Base-by-base conservation (phyloP, 2,329 filamentous ascomycete species). In the Byssochlamys sp. region DNA sequence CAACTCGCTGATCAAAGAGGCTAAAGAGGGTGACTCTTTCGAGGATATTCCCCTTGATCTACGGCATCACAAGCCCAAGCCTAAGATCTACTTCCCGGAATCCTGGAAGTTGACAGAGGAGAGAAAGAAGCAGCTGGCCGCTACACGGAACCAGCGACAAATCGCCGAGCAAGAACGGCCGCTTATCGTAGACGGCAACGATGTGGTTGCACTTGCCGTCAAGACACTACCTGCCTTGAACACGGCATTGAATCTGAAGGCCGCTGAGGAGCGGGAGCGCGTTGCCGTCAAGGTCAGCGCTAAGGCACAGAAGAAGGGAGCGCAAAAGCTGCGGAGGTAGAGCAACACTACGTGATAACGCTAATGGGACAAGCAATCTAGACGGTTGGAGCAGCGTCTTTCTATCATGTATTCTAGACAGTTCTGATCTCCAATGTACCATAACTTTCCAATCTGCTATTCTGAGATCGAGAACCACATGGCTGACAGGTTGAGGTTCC, bases 11-110 rank as follows among this genome's bases (percentile, higher is more conserved):
- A 76, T 99, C 59, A 78, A 77, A 5, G 85, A 90, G 69, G 90
- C 91, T 58, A 89, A 85, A 77, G 87, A 96, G 69, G 78, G 81
- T 26, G 92, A 99, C 65, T 88, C 83, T 10, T 96, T 97, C 67
- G 86, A 86, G 63, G 94, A 99, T 71, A 76, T 99, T 29, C 92
- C 94, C 1, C 81, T 97, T 53, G 91, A 99, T 69, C 86, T 90
- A 59, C 82, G 94, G 66, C 92, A 97, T 73, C 86, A 92, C 77
- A 86, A 82, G 67, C 79, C 82, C 61, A 88, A 87, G 77, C 72
- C 72, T 49, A 83, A 83, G 69, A 80, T 83, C 56, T 81, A 79
- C 62, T 97, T 96, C 73, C 94, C 94, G 1, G 81, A 84, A 65
- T 83, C 85, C 64, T 99, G 94, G 94, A 83, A 81, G 59, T 76